phyloP scores from a whole-genome alignment of 148 eudicot species.

The Simmondsia chinensis region DNA sequence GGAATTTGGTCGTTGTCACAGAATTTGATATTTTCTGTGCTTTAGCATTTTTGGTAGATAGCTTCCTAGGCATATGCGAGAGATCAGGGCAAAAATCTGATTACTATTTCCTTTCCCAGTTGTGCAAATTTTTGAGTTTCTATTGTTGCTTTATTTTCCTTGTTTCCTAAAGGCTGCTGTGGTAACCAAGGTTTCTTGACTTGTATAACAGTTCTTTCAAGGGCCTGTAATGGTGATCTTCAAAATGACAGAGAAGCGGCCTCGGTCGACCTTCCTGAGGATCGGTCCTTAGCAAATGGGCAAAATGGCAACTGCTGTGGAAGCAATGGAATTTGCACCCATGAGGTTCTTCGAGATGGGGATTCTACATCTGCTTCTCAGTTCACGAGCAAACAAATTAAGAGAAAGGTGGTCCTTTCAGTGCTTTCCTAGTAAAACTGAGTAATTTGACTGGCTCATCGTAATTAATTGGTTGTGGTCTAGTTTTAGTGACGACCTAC shows the following conservation, averaged over 20 bases:
- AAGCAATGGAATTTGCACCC: constrained; percentile 68
- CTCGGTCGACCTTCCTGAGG: constrained; percentile 16
- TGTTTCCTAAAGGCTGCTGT: not conserved
- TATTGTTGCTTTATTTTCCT: no score
- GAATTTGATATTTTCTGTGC: no score
- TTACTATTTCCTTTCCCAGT: no score
- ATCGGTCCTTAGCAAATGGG: constrained; percentile 21
- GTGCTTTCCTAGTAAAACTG: no score
- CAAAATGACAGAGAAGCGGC: constrained; percentile 16
- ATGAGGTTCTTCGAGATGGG: constrained; percentile 79
- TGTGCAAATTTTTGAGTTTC: no score
- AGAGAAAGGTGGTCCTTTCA: constrained; percentile 83
- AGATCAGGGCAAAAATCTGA: no score
- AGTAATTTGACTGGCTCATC: no score
- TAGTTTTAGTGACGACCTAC: no score
- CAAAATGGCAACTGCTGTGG: constrained; percentile 58
- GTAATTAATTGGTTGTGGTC: no score
- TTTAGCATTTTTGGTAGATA: no score
- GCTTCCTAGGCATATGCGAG: no score
- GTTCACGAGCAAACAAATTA: constrained; percentile 23
- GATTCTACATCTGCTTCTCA: constrained; percentile 24
- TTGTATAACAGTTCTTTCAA: constrained; percentile 27
- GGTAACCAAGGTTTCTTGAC: not conserved
- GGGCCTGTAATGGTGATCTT: constrained; percentile 13
- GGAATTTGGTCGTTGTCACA: no score